Base-by-base conservation (phyloP, 2,329 filamentous ascomycete species). In the Huntiella omanensis region DNA sequence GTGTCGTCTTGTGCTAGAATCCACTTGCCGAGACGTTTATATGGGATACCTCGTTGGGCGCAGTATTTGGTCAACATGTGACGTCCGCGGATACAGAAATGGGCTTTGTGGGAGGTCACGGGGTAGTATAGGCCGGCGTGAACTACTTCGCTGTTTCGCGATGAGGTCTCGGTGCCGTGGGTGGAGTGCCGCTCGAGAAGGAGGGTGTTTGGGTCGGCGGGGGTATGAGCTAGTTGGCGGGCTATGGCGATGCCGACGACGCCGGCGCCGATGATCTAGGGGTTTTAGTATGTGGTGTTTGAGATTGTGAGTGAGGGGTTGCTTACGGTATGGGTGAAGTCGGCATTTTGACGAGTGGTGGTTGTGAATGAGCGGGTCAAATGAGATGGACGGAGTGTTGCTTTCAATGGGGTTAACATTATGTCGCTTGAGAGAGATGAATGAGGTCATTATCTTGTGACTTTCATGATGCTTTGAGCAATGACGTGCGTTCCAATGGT, bases 81-180 rank as follows among this genome's bases (percentile, higher is more conserved):
- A 54, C 79, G 79, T 50, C 91, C 91, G 32, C 68, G 65, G 52
- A 95, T 68, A 63, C 91, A 98, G 10, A 98, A 73, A 12, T 65
- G 64, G 1, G 87, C 85, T 64, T 98, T 98, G 45, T 95, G 73
- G 1, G 77, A 80, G 36, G 64, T 62, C 4, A 68, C 59, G 12
- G 82, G 83, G 62, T 95, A 95, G 70, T 95, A 96, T 52, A 96
- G 71, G 11, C 91, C 91, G 1, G 84, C 91, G 60, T 98, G 91
- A 55, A 98, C 92, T 47, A 96, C 88, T 71, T 96, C 87, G 57
- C 82, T 88, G 65, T 94, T 95, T 54, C 87, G 78, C 53, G 81
- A 83, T 52, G 81, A 87, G 0, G 86, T 94, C 64, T 53, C 87
- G 22, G 77, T 88, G 43, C 87, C 87, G 19, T 83, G 69, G 43